A percentile compares a stretch with the other conserved stretches of the same genome.
Conservation (phyloP, 164 flowering plant genomes). For the Liriodendron chinense region DNA sequence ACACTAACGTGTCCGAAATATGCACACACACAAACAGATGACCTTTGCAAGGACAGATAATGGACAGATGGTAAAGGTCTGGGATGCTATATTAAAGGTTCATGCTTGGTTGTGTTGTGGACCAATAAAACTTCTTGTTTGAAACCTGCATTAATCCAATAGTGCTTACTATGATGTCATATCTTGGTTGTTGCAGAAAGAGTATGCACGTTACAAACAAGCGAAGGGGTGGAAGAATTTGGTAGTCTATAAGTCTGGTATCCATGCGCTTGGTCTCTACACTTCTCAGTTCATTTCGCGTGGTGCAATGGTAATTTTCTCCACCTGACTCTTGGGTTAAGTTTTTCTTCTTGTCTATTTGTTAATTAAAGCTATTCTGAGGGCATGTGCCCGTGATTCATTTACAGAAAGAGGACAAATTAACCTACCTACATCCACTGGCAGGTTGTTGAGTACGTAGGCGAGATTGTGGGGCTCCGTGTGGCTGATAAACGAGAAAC, state of each 20-base stretch:
- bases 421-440: slow-evolving; percentile 3
- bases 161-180: not conserved
- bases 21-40: no score
- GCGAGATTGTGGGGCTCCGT: slow-evolving; percentile 70
- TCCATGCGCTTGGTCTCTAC: slow-evolving; percentile 82
- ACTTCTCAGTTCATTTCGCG: slow-evolving; percentile 63
- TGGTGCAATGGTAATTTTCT: slow-evolving; percentile 57
- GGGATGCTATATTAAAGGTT: not conserved
- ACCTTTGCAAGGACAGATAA: not conserved
- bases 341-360: not conserved
- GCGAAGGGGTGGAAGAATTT: slow-evolving; percentile 62
- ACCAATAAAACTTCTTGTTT: no score
- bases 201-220: slow-evolving; percentile 64
- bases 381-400: not conserved
- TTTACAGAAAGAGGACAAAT: not conserved
- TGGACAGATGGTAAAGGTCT: not conserved
- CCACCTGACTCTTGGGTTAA: not conserved
- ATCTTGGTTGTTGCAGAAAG: slow-evolving; percentile 47
- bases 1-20: no score
- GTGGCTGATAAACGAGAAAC: slow-evolving; percentile 69
- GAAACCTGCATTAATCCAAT: not conserved
- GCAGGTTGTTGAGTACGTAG: slow-evolving; percentile 82
- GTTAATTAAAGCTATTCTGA: not conserved
- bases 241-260: slow-evolving; percentile 77
- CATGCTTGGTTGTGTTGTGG: no score